Evolutionary conservation across 805 yeast genomes (phyloP), one percentile per base, ranked within the genome.

Genomic region (Metschnikowia bowlesiae): DNA sequence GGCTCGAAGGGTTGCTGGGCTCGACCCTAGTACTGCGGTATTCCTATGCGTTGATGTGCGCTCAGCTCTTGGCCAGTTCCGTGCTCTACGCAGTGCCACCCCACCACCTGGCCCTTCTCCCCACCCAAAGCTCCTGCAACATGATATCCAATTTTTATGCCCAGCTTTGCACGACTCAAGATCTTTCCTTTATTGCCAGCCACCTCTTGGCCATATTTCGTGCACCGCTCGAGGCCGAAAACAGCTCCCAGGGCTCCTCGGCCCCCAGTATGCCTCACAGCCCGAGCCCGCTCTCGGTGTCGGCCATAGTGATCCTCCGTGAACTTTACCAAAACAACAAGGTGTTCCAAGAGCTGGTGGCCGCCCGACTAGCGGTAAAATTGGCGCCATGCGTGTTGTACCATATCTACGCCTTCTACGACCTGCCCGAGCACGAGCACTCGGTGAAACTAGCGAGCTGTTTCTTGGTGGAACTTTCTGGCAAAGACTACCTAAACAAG

Each of bases 271-370:
- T 26, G 14, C 46, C n/a, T 8, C 31, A 32, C 2, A 22, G 13
- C 41, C 46, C 46, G 18, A 8, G 33, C 4, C 59, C 75, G 16
- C 74, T 90, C 84, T 64, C 82, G 2, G 68, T 74, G 3, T 91
- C 85, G 60, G 62, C 79, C n/a, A 65, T 81, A 6, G 75, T 85
- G 62, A 62, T 91, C 8, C 56, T 87, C 13, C 88, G 96, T 87
- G 96, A 87, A 59, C 67, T 89, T 39, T 67, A 81, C 33, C 92
- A 88, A 61, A 83, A 89, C 57, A 92, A 92, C 66, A 73, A 73
- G 51, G 66, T 66, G 44, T 83, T 85, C 59, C 75, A 75, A 51
- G 65, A 75, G 2, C 29, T 62, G 28, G 55, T 66, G 2, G 63
- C 58, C 1, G 72, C 74, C 11, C 71, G 74, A 41, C 73, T 74